These are phyloP conservation scores for Amaranthus tricolor DNA, from an alignment of 179 eudicot genomes.

Conservation along the genomic window DNA sequence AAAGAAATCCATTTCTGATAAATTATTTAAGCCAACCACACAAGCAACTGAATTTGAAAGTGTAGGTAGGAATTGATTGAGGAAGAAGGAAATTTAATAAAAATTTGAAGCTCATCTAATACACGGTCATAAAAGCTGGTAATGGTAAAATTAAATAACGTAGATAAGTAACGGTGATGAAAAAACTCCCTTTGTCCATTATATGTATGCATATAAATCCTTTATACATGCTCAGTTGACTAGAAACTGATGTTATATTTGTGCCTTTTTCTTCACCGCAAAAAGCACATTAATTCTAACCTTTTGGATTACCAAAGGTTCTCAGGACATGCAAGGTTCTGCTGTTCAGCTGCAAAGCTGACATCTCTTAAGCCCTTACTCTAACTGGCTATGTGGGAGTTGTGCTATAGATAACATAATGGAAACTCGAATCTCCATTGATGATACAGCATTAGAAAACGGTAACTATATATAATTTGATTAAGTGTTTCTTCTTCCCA, in stretches of 20 bases:
- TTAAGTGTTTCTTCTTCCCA: background rate
- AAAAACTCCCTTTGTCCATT: background rate
- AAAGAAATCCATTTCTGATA: too few species aligned
- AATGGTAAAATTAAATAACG: too few species aligned
- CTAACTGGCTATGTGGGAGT: background rate
- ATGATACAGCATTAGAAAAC: background rate
- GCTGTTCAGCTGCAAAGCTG: background rate
- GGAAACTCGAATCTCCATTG: slow-evolving; percentile 1
- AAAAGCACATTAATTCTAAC: background rate
- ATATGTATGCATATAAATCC: background rate
- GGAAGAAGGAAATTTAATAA: background rate
- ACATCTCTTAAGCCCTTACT: background rate
- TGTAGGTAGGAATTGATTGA: background rate
- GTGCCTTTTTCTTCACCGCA: background rate
- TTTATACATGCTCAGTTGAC: background rate
- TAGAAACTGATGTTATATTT: background rate
- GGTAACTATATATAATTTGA: background rate
- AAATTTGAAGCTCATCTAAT: background rate
- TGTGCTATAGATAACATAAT: background rate
- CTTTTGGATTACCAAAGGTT: background rate
- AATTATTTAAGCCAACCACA: too few species aligned
- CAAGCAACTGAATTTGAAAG: background rate
- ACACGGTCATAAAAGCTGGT: too few species aligned
- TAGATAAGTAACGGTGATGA: too few species aligned
- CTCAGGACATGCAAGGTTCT: background rate